phyloP scores from a whole-genome alignment of 2,329 filamentous ascomycete genomes.

The Sarocladiaceae sp. region DNA sequence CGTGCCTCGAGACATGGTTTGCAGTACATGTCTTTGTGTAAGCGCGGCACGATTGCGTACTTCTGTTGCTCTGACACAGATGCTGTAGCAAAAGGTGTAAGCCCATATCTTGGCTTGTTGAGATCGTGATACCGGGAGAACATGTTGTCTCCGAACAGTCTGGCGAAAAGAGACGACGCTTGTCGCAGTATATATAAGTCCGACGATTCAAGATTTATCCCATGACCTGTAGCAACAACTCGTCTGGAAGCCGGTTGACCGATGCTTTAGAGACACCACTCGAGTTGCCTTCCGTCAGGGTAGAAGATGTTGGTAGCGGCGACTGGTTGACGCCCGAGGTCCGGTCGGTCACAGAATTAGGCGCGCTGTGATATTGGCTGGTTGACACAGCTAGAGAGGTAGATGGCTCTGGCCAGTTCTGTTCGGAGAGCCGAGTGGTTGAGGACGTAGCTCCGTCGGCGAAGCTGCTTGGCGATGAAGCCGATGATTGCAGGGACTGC shows the following conservation, averaged over 20 bases:
- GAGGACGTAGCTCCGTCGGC: background rate
- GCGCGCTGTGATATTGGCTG: background rate
- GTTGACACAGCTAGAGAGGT: background rate
- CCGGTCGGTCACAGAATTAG: background rate
- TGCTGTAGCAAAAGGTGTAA: background rate
- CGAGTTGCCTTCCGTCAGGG: background rate
- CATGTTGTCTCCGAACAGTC: conserved; percentile 4
- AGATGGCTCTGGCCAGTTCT: background rate
- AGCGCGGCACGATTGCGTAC: background rate
- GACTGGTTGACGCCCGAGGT: background rate
- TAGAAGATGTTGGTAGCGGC: background rate
- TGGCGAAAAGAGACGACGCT: background rate
- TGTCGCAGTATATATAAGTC: conserved; percentile 1
- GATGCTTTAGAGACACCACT: background rate
- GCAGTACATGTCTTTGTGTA: background rate
- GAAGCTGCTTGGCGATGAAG: background rate
- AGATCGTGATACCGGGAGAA: background rate
- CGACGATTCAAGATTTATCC: background rate
- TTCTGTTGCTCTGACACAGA: background rate
- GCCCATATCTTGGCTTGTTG: background rate
- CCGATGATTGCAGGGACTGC: background rate
- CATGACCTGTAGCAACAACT: conserved; percentile 2
- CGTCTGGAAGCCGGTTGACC: background rate
- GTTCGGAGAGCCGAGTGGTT: background rate
- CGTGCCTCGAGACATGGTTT: background rate